Evolutionary conservation across 2,329 filamentous ascomycete species (phyloP), one percentile per base, ranked within the genome.

Genomic region (Aureobasidium sp.): DNA sequence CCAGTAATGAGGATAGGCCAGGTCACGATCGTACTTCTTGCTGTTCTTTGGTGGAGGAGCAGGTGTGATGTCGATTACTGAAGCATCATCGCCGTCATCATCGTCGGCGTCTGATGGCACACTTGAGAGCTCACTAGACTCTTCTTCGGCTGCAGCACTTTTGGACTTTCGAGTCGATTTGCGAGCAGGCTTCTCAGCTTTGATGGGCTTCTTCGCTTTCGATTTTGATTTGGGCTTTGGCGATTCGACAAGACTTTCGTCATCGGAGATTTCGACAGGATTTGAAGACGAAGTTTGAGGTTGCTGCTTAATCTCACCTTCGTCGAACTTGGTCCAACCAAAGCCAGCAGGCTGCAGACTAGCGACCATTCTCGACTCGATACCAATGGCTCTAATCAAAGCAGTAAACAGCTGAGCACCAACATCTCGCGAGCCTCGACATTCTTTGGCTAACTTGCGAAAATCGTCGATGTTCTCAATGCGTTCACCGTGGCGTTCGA

Each of bases 1-100:
- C 94, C 94, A 99, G 73, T 97, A 97, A 55, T 89, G 88, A 1
- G 94, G 92, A 66, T 87, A 94, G 2, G 86, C 84, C 32, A 97
- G 79, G 66, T 96, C 91, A 25, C 81, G 79, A 67, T 96, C 91
- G 67, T 87, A 89, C 59, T 81, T 79, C 62, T 79, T 80, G 42
- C 72, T 62, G 41, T 66, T 74, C 66, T 75, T 81, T 55, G 72
- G 74, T 5, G 77, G 74, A 2, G 74, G 73, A 8, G 75, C 65
- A 36, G 78, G 75, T 13, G 78, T 79, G 25, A 87, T 66, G 61
- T 88, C 83, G 8, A 87, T 73, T 1, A 86, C 76, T 0, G 83
- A 84, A 6, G 75, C 81, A 16, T 78, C 21, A 1, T 21, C 21
- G 21, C 1, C 21, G 1, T 21, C 75, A 1, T 79, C 74, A 4